Conservation (phyloP, 2,329 filamentous ascomycete species). For the Alternaria gaisen region DNA sequence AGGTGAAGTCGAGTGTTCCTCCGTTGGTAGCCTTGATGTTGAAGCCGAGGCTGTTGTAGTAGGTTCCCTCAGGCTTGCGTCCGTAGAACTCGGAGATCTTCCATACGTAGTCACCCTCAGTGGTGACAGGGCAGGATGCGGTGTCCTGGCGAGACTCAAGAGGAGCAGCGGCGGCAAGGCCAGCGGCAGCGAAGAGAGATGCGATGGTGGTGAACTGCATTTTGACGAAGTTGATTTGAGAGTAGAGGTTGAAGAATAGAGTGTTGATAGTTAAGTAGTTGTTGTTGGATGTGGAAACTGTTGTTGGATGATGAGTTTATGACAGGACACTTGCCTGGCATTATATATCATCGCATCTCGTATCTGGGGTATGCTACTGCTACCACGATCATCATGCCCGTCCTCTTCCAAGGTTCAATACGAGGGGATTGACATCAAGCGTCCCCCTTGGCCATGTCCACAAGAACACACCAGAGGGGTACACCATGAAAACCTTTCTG, state of each 20-base stretch:
- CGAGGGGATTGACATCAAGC: conserved; percentile 11
- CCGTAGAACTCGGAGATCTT: conserved; percentile 28
- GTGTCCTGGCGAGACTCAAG: conserved; percentile 17
- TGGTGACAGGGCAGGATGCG: conserved; percentile 12
- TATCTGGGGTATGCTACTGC: background rate
- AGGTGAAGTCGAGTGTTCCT: conserved; percentile 22
- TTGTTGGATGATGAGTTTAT: conserved; percentile 10
- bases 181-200: conserved; percentile 25
- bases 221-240: conserved; percentile 5
- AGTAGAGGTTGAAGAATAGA: background rate
- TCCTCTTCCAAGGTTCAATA: background rate
- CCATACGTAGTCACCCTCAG: conserved; percentile 31
- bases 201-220: conserved; percentile 32
- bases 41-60: conserved; percentile 26
- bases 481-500: background rate
- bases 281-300: conserved; percentile 7
- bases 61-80: conserved; percentile 31
- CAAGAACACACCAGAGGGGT: background rate
- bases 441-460: background rate
- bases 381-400: conserved; percentile 1
- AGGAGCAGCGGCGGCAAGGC: conserved; percentile 22
- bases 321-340: background rate
- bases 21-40: conserved; percentile 28
- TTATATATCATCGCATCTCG: conserved; percentile 12
- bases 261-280: background rate